Base-by-base conservation (phyloP, 75 land plant species). In the Cunninghamia lanceolata region DNA sequence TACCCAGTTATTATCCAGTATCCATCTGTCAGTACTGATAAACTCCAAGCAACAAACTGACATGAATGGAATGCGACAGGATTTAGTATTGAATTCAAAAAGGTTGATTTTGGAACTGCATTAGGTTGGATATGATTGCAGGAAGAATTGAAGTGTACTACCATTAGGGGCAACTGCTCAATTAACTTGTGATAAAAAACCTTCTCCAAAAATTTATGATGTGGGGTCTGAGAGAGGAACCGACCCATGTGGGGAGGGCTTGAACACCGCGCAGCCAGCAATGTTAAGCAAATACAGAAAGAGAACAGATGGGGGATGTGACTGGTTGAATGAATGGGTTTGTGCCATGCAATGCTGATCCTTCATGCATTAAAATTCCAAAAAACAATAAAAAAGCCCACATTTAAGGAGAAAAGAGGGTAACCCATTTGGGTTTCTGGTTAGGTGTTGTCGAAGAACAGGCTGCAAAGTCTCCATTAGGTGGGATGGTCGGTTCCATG, bases 331-430 rank as follows among this genome's bases (percentile, higher is more conserved):
- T 21, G n/a, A 73, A 32, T 73, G 75, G 75, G 16, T 14, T 34
- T 73, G 36, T 34, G 75, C 75, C 75, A 73, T 73, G 75, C 75
- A 73, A 73, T 34, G 75, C 75, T 32, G 36, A 73, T 73, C 75
- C 75, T 2, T 2, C 1, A 73, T 73, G 36, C 34, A 73, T 32
- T 73, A 73, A 34, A 73, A 32, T 25, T n/a, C 74, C 63, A 4
- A 3, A 63, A 63, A 32, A 71, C 14, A 14, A 1, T 2, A 73
- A 32, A 32, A 73, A 32, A 73, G 34, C 75, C 36, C 75, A 11
- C 14, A 73, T 73, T 73, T 10, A 34, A 34, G 13, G 75, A 34
- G 75, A 34, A 30, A 8, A 73, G 38, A 11, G 38, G 36, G 36
- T 0, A 13, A 14, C n/a, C 2, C 34, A 11, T 25, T 9, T 34